A percentile compares a stretch with the other conserved stretches of the same genome.
Conservation (phyloP, 208 protist genomes). For the Acanthamoeba castellanii region DNA sequence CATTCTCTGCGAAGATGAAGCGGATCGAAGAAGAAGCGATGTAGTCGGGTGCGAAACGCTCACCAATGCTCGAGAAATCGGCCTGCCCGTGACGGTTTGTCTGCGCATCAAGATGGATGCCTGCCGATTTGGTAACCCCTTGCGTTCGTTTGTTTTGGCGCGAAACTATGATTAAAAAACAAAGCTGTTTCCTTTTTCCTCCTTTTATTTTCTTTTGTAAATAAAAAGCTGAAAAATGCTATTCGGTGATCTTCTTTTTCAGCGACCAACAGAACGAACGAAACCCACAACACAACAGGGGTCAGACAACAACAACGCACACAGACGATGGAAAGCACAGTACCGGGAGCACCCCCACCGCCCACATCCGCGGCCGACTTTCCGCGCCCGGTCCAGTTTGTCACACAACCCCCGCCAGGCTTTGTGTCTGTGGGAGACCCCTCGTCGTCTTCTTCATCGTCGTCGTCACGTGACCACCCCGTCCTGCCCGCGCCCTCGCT, state of each 20-base stretch:
- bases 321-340: too few species aligned
- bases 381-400: background rate
- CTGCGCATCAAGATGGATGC: background rate
- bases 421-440: background rate
- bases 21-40: background rate
- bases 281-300: background rate
- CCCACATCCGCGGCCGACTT: background rate
- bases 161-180: background rate
- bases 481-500: background rate
- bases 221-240: too few species aligned
- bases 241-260: too few species aligned
- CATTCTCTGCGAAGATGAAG: background rate
- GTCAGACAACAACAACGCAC: background rate
- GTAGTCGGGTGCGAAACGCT: background rate
- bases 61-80: background rate
- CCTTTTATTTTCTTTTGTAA: background rate
- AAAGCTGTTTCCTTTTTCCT: too few species aligned
- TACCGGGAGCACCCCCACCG: background rate
- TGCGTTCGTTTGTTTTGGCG: background rate
- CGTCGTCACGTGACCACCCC: background rate
- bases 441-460: background rate
- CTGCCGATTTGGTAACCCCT: background rate
- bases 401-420: background rate
- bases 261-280: background rate
- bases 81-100: background rate